Percentiles rank a stretch among this genome's conserved stretches.
Conservation (phyloP, 306 rosid species). For the Gastrolobium villosum region DNA sequence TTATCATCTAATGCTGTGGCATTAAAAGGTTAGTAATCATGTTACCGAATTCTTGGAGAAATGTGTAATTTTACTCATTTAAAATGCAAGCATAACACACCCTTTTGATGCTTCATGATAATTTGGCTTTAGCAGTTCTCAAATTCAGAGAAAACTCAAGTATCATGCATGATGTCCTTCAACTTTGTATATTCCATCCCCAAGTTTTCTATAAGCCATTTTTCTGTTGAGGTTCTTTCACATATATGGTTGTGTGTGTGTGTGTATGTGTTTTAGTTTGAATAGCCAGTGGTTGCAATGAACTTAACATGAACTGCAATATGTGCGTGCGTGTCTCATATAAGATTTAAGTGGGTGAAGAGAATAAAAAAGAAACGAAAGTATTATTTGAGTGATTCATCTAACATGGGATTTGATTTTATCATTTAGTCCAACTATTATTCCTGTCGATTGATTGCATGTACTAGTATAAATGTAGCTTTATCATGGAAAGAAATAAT, state of each 20-base stretch:
- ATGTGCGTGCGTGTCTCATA: not conserved
- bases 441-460: conserved; percentile 1
- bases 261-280: conserved; percentile 36
- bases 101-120: conserved; percentile 25
- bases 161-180: conserved; percentile 13
- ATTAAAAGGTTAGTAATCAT: conserved; percentile 69
- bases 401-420: conserved; percentile 15
- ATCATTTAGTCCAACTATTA: conserved; percentile 22
- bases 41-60: conserved; percentile 6
- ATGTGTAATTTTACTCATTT: not conserved
- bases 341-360: not conserved
- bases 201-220: not conserved
- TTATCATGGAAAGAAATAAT: not conserved
- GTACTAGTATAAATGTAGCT: not conserved
- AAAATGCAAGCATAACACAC: conserved; percentile 3
- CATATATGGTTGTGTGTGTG: conserved; percentile 7
- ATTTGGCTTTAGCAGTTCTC: conserved; percentile 28
- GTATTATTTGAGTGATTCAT: conserved; percentile 1
- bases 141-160: conserved; percentile 4
- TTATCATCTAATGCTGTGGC: conserved; percentile 85
- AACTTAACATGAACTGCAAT: not conserved
- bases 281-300: not conserved
- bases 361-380: conserved; percentile 6
- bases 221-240: not conserved
- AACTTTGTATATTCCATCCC: conserved; percentile 19